phyloP scores from a whole-genome alignment of 2,329 filamentous ascomycete genomes.

The Fusarium subtropicale region DNA sequence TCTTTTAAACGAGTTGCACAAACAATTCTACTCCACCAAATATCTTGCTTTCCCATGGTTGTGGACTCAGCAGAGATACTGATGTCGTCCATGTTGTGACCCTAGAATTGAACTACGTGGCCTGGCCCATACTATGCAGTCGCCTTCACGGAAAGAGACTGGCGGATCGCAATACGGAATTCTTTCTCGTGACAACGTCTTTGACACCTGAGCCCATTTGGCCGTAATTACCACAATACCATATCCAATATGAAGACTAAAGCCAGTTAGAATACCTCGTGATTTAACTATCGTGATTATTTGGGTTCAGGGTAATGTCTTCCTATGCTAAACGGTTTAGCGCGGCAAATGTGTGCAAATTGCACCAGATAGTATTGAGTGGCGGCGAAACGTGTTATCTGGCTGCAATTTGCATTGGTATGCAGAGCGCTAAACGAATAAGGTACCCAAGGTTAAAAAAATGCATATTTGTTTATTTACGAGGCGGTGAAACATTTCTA shows the following conservation, averaged over 20 bases:
- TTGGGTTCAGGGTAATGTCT: not conserved
- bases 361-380: not conserved
- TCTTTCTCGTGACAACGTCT: not conserved
- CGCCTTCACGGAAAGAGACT: constrained; percentile 17
- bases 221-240: not conserved
- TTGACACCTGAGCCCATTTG: constrained; percentile 12
- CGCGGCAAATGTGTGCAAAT: not conserved
- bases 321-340: not conserved
- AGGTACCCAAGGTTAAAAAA: constrained; percentile 33
- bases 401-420: not conserved
- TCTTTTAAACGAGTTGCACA: not conserved
- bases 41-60: not conserved
- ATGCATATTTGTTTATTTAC: constrained; percentile 24
- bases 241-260: not conserved
- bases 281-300: not conserved
- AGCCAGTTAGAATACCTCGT: not conserved
- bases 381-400: constrained; percentile 3
- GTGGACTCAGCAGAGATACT: not conserved
- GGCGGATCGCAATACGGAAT: constrained; percentile 5
- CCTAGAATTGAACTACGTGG: constrained; percentile 7
- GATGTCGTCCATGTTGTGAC: not conserved
- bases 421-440: constrained; percentile 3
- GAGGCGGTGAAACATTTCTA: constrained; percentile 10
- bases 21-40: constrained; percentile 6
- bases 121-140: constrained; percentile 3